Percentiles rank a stretch among this genome's conserved stretches.
Evolutionary conservation across 495 filamentous ascomycete species (phyloP).

Genomic region (Durotheca rogersii): DNA sequence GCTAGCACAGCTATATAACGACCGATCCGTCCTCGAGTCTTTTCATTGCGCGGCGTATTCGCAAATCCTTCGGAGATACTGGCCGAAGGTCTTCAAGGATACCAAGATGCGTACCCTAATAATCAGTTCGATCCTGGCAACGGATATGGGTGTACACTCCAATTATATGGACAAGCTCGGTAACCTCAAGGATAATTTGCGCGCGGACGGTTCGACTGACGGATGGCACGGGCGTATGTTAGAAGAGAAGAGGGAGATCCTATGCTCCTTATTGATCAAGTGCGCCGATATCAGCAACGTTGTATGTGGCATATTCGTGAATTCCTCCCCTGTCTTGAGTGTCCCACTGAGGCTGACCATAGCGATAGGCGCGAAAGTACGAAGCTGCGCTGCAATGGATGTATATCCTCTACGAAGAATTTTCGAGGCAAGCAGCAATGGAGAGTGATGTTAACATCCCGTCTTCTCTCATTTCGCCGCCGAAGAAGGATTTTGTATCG

Average conservation of each 20-base stretch:
- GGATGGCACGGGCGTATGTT: conserved; percentile 71
- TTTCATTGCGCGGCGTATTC: conserved; percentile 98
- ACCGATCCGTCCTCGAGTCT: conserved; percentile 92
- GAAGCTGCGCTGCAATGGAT: conserved; percentile 84
- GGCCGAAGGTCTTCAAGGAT: conserved; percentile 77
- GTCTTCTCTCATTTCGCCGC: conserved; percentile 81
- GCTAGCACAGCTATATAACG: conserved; percentile 96
- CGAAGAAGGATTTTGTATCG: conserved; percentile 78
- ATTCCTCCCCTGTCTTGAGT: not conserved
- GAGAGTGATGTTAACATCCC: conserved; percentile 83
- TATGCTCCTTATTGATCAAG: conserved; percentile 90
- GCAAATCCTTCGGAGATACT: conserved; percentile 90
- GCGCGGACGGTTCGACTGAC: conserved; percentile 60
- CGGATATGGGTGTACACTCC: conserved; percentile 95
- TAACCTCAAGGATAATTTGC: conserved; percentile 72
- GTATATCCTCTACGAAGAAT: conserved; percentile 87
- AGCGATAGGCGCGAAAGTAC: conserved; percentile 71
- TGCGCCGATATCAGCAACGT: conserved; percentile 99
- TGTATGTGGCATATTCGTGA: conserved; percentile 50
- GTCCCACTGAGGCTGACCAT: conserved; percentile 34
- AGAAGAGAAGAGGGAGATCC: conserved; percentile 70
- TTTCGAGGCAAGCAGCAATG: conserved; percentile 88
- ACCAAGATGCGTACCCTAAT: conserved; percentile 78
- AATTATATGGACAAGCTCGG: conserved; percentile 88
- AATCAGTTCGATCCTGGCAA: conserved; percentile 93